A percentile compares a stretch with the other conserved stretches of the same genome.
Evolutionary conservation across 306 rosid species (phyloP).

Genomic region (Betula pendula): DNA sequence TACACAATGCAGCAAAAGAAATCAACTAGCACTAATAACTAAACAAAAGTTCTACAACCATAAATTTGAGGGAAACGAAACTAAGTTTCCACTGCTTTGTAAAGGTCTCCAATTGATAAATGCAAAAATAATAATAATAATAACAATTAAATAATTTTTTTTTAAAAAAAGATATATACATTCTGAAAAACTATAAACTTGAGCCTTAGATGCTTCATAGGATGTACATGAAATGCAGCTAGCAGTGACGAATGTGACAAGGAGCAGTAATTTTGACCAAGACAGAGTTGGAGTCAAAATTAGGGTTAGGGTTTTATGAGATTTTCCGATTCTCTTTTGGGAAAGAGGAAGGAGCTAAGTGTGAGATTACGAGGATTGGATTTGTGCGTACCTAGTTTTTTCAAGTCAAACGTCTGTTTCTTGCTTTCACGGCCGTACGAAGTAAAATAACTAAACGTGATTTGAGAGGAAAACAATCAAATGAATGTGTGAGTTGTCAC

Average conservation of each 20-base stretch:
- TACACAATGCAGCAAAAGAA: conserved; percentile 11
- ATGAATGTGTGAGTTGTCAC: too few relatives aligned
- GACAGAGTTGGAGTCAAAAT: conserved; percentile 12
- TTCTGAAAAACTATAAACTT: too few relatives aligned
- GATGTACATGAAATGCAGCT: not conserved
- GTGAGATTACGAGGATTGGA: conserved; percentile 21
- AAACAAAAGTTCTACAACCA: not conserved
- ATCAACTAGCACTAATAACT: not conserved
- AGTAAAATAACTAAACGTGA: too few relatives aligned
- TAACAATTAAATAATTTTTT: too few relatives aligned
- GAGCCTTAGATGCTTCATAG: too few relatives aligned
- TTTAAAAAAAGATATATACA: too few relatives aligned
- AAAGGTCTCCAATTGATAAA: not conserved
- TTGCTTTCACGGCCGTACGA: not conserved
- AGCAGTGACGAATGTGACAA: not conserved
- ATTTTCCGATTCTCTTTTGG: not conserved
- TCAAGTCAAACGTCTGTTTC: not conserved
- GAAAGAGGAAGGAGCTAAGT: not conserved
- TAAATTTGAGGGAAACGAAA: not conserved
- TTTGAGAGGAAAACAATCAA: too few relatives aligned
- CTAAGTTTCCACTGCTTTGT: not conserved
- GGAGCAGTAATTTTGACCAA: not conserved
- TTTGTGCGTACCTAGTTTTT: conserved; percentile 33
- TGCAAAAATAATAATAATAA: too few relatives aligned
- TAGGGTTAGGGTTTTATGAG: conserved; percentile 4